Percentiles rank a stretch among this genome's conserved stretches.
Evolutionary conservation across 441 rosid species (phyloP).

Genomic region (Arabidopsis hybrid): DNA sequence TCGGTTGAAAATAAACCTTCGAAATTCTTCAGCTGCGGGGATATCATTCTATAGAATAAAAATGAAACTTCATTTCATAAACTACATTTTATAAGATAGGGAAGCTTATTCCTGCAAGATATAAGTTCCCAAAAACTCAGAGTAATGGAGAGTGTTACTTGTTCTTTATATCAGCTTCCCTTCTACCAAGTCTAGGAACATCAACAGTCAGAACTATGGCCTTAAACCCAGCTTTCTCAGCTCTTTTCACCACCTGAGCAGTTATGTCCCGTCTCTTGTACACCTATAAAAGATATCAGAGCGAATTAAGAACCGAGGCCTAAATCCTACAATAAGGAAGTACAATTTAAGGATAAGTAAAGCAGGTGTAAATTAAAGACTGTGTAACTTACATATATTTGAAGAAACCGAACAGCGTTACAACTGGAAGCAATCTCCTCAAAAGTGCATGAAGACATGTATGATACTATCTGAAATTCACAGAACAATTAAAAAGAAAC

Average conservation of each 20-base stretch:
- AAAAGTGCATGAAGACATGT: conserved; percentile 60
- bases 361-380: neutral
- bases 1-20: conserved; percentile 64
- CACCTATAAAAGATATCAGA: conserved; percentile 47
- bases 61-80: neutral
- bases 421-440: conserved; percentile 92
- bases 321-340: no score
- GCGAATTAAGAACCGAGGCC: neutral
- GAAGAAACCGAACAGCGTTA: conserved; percentile 78
- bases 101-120: neutral
- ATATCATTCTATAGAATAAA: conserved; percentile 67
- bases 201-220: conserved; percentile 85
- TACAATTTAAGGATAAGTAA: neutral
- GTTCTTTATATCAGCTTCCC: conserved; percentile 91
- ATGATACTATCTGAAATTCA: conserved; percentile 61
- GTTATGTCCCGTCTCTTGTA: conserved; percentile 68
- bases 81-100: neutral
- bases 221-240: conserved; percentile 76
- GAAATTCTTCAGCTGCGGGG: conserved; percentile 59
- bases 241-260: conserved; percentile 69
- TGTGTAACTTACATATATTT: conserved; percentile 57
- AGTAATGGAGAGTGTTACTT: conserved; percentile 47
- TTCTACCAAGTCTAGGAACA: conserved; percentile 81
- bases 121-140: neutral
- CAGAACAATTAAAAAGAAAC: neutral